These are phyloP conservation scores for Penicillium bovifimosum DNA, from an alignment of 495 filamentous ascomycete species.

Conservation along the genomic window DNA sequence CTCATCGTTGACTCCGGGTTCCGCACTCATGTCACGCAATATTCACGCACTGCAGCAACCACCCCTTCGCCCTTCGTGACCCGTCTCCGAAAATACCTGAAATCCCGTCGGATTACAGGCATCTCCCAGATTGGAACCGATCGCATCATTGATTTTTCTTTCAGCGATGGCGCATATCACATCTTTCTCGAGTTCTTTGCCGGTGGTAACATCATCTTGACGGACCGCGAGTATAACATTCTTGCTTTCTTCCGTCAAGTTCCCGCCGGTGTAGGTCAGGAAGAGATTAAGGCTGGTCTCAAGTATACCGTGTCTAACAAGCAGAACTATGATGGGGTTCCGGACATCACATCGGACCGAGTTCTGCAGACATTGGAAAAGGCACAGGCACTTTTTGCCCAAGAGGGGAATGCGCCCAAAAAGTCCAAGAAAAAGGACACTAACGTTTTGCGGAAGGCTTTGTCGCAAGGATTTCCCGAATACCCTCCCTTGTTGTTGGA, in stretches of 20 bases:
- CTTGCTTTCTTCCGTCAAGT: conserved; percentile 78
- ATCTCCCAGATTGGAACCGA: conserved; percentile 88
- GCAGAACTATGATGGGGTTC: conserved; percentile 73
- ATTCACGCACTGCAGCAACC: conserved; percentile 75
- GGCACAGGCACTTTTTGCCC: conserved; percentile 50
- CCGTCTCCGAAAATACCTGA: conserved; percentile 77
- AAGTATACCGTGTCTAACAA: conserved; percentile 76
- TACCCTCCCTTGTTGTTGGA: conserved; percentile 82
- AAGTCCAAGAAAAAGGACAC: conserved; percentile 77
- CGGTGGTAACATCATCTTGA: conserved; percentile 89
- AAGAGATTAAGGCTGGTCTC: conserved; percentile 66
- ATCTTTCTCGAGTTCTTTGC: conserved; percentile 96
- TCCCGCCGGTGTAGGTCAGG: conserved; percentile 61
- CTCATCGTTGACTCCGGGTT: conserved; percentile 92
- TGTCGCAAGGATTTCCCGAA: conserved; percentile 79
- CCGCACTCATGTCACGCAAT: conserved; percentile 88
- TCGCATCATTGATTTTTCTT: conserved; percentile 84
- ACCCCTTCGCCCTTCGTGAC: conserved; percentile 79
- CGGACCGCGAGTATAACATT: conserved; percentile 72
- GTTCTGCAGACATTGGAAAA: conserved; percentile 64
- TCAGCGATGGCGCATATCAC: conserved; percentile 83
- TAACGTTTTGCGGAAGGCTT: conserved; percentile 68
- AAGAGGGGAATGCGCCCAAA: conserved; percentile 49
- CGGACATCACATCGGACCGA: conserved; percentile 65
- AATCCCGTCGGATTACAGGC: conserved; percentile 75